phyloP scores from a whole-genome alignment of 257 asterid species.

The Avicennia marina region DNA sequence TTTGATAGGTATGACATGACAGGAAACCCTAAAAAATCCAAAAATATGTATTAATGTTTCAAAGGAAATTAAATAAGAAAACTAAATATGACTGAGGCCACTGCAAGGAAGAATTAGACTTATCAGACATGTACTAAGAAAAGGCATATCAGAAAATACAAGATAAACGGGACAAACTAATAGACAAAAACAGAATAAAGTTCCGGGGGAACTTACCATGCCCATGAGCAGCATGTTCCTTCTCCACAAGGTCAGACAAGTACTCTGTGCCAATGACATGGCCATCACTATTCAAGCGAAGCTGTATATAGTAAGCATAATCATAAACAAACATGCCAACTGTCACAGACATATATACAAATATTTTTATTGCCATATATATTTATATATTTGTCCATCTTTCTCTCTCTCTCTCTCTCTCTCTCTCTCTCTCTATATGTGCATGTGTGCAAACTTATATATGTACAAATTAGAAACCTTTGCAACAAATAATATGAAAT shows the following conservation, averaged over 20 bases:
- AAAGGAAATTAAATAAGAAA: too few relatives aligned
- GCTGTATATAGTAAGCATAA: conserved; percentile 52
- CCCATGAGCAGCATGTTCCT: conserved; percentile 65
- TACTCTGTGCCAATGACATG: conserved; percentile 85
- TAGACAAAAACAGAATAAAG: not conserved
- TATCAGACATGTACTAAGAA: not conserved
- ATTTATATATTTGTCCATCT: too few relatives aligned
- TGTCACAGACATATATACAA: not conserved
- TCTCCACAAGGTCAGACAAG: conserved; percentile 91
- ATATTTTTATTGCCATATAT: too few relatives aligned
- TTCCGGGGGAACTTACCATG: conserved; percentile 56
- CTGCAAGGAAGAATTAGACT: not conserved
- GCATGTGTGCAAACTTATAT: too few relatives aligned
- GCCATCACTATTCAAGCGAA: conserved; percentile 77
- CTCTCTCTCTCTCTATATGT: too few relatives aligned
- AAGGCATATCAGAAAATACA: not conserved
- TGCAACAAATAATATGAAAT: not conserved
- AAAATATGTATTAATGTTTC: not conserved
- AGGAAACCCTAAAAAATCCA: not conserved
- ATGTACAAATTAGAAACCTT: too few relatives aligned
- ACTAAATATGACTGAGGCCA: not conserved
- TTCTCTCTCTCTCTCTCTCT: too few relatives aligned
- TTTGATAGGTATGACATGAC: not conserved
- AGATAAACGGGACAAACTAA: conserved; percentile 10
- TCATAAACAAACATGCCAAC: not conserved